A percentile compares a stretch with the other conserved stretches of the same genome.
Evolutionary conservation across 2,329 filamentous ascomycete genomes (phyloP).

Genomic region (Botryotinia narcissicola): DNA sequence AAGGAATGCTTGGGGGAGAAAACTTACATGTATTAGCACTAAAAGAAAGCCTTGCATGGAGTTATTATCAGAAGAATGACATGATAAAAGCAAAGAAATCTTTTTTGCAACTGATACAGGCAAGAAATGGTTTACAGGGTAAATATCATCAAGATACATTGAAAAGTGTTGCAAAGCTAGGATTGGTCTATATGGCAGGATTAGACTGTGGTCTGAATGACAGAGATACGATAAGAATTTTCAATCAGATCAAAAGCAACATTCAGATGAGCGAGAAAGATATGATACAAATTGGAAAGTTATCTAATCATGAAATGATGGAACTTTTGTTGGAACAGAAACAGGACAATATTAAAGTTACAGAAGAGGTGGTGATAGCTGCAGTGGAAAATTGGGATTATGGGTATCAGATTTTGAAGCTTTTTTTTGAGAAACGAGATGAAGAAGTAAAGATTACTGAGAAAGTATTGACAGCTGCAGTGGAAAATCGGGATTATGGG

Average conservation of each 20-base stretch:
- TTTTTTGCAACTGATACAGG: background rate
- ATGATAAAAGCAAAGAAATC: background rate
- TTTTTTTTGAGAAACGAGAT: background rate
- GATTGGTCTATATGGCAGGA: background rate
- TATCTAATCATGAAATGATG: background rate
- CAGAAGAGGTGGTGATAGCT: background rate
- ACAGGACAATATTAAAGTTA: background rate
- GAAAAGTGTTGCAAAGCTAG: background rate
- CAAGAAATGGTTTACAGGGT: background rate
- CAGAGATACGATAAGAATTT: background rate
- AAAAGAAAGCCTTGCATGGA: background rate
- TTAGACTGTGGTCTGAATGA: background rate
- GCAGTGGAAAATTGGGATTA: rapidly evolving
- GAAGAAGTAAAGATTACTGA: background rate
- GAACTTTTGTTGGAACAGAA: background rate
- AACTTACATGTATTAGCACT: background rate
- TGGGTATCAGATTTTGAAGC: background rate
- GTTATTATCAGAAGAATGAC: rapidly evolving
- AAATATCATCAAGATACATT: background rate
- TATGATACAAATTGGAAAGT: background rate
- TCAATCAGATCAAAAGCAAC: background rate
- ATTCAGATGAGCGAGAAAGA: background rate
- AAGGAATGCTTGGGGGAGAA: background rate
- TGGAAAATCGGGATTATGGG: rapidly evolving
- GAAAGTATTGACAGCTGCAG: background rate